phyloP scores from a whole-genome alignment of 1,284 basidiomycete species.

The Inonotus hispidus region DNA sequence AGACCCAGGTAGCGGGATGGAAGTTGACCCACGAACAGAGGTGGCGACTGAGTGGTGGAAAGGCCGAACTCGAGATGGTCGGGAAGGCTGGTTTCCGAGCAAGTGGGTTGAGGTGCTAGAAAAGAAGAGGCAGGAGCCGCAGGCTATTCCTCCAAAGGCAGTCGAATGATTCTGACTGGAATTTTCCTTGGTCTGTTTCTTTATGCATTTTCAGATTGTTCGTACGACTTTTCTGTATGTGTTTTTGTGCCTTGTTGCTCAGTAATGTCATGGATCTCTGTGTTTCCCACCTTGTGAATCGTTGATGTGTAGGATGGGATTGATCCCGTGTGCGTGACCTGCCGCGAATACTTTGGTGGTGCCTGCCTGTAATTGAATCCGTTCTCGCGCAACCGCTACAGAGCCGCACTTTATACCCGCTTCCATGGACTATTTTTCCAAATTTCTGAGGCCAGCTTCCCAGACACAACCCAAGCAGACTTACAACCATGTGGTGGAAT shows the following conservation, averaged over 20 bases:
- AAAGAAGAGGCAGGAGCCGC: conserved; percentile 34
- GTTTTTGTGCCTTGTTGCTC: not conserved
- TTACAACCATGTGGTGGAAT: conserved; percentile 65
- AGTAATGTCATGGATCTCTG: not conserved
- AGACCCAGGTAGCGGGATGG: conserved; percentile 63
- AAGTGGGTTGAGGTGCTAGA: conserved; percentile 82
- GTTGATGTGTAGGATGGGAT: not conserved
- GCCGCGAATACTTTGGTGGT: not conserved
- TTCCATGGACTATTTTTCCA: conserved; percentile 78
- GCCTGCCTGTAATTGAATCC: not conserved
- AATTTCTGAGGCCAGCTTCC: conserved; percentile 56
- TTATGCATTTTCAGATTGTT: not conserved
- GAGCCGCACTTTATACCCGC: not conserved
- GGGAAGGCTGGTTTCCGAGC: conserved; percentile 94
- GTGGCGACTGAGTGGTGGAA: conserved; percentile 93
- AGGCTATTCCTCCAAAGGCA: conserved; percentile 31
- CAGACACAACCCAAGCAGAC: conserved; percentile 46
- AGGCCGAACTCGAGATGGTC: conserved; percentile 89
- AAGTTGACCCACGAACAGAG: conserved; percentile 68
- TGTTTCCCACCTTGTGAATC: not conserved
- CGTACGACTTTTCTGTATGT: not conserved
- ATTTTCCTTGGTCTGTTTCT: not conserved
- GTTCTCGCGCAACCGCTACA: not conserved
- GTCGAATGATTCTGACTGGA: conserved; percentile 31
- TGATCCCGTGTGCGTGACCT: not conserved